A percentile compares a stretch with the other conserved stretches of the same genome.
Evolutionary conservation across 148 eudicot genomes (phyloP).

Genomic region (Chenopodium suecicum): DNA sequence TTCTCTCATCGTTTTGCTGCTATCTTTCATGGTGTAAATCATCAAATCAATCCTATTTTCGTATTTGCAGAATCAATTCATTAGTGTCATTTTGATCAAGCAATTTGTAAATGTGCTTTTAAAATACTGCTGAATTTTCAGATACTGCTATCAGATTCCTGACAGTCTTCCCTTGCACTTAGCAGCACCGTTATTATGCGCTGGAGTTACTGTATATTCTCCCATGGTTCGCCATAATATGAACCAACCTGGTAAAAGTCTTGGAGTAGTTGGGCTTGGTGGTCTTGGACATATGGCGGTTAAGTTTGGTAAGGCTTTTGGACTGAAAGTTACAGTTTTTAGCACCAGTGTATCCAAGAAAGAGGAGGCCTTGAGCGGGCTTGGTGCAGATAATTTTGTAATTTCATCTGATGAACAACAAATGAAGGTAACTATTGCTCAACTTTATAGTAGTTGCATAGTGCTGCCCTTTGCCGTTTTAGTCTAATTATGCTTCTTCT

Average conservation of each 20-base stretch:
- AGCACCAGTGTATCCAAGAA: conserved; percentile 72
- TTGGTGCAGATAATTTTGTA: conserved; percentile 70
- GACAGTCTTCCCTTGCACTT: conserved; percentile 54
- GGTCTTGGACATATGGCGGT: conserved; percentile 88
- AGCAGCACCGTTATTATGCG: conserved; percentile 80
- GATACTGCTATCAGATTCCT: conserved; percentile 70
- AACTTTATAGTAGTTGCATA: neutral
- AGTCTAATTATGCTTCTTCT: conserved; percentile 6
- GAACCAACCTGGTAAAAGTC: conserved; percentile 78
- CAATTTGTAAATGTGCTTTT: neutral
- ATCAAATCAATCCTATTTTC: too few species aligned
- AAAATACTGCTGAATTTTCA: conserved; percentile 24
- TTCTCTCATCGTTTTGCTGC: too few species aligned
- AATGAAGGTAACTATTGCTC: conserved; percentile 45
- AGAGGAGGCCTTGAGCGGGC: conserved; percentile 55
- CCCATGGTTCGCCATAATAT: conserved; percentile 77
- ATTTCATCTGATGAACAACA: conserved; percentile 59
- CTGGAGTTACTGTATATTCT: conserved; percentile 77
- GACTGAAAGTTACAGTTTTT: conserved; percentile 71
- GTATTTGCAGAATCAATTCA: too few species aligned
- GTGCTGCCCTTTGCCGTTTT: neutral
- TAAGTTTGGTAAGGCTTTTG: conserved; percentile 82
- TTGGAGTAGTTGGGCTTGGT: conserved; percentile 83
- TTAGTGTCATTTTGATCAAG: neutral
- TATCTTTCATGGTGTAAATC: too few species aligned